phyloP scores from a whole-genome alignment of 2,329 filamentous ascomycete genomes.

The Pyricularia sp. region DNA sequence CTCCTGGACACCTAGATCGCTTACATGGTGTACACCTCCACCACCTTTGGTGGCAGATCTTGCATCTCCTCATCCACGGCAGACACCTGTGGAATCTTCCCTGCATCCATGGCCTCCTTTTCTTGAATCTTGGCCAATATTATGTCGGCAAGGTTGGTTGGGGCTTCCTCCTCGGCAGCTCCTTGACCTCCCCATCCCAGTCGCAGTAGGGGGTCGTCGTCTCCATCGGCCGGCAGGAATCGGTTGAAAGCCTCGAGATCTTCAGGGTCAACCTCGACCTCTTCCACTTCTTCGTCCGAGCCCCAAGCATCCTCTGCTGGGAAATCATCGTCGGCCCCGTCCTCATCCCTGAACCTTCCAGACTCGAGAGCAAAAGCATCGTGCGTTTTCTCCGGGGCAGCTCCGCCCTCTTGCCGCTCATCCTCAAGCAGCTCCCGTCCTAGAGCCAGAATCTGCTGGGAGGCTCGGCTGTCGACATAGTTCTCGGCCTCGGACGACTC shows the following conservation, averaged over 20 bases:
- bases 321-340: slow-evolving; percentile 34
- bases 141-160: slow-evolving; percentile 78
- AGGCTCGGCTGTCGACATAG: slow-evolving; percentile 82
- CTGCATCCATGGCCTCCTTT: slow-evolving; percentile 63
- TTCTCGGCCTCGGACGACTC: slow-evolving; percentile 49
- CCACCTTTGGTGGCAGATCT: slow-evolving; percentile 80
- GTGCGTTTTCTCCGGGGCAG: slow-evolving; percentile 29
- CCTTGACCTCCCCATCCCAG: slow-evolving; percentile 45
- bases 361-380: slow-evolving; percentile 77
- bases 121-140: slow-evolving; percentile 92
- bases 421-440: slow-evolving; percentile 84
- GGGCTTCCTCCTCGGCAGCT: slow-evolving; percentile 32
- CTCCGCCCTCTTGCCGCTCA: slow-evolving; percentile 30
- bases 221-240: slow-evolving; percentile 66
- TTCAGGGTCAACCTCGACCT: slow-evolving; percentile 75
- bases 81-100: slow-evolving; percentile 28
- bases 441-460: slow-evolving; percentile 79
- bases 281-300: slow-evolving; percentile 63
- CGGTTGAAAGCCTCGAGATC: slow-evolving; percentile 87
- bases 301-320: slow-evolving; percentile 65
- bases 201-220: slow-evolving; percentile 64
- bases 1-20: slow-evolving; percentile 11
- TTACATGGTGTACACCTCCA: slow-evolving; percentile 88
- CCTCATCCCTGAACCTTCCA: slow-evolving; percentile 42
- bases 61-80: slow-evolving; percentile 64